These are phyloP conservation scores for Ganoderma boninense DNA, from an alignment of 1,284 basidiomycete genomes.

Conservation along the genomic window DNA sequence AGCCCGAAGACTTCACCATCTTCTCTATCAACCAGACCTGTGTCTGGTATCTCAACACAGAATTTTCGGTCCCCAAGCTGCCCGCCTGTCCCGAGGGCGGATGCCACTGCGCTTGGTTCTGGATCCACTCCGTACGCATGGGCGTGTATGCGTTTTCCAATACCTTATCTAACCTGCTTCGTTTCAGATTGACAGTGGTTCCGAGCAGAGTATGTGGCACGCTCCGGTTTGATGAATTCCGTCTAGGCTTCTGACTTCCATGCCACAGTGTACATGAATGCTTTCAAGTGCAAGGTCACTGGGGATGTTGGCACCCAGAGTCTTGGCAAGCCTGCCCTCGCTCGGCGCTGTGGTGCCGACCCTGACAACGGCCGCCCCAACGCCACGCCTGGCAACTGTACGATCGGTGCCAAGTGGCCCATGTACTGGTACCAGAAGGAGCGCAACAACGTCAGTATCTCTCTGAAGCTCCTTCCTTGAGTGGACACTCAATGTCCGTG, in stretches of 20 bases:
- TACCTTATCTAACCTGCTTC: conserved; percentile 1
- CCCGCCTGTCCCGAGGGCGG: conserved; percentile 72
- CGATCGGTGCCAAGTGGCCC: conserved; percentile 69
- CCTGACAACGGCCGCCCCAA: conserved; percentile 44
- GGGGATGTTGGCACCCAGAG: conserved; percentile 58
- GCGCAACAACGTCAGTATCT: conserved; percentile 56
- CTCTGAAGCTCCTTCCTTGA: too few relatives aligned
- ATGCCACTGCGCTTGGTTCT: conserved; percentile 78
- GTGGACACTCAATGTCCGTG: background rate
- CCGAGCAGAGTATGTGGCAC: conserved; percentile 53
- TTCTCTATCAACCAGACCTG: conserved; percentile 80
- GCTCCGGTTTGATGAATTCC: background rate
- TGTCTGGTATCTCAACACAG: conserved; percentile 72
- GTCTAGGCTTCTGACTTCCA: background rate
- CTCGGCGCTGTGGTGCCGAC: conserved; percentile 59
- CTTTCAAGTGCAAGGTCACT: conserved; percentile 76
- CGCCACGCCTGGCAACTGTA: conserved; percentile 68
- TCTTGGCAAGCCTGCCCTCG: conserved; percentile 52
- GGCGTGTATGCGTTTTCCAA: background rate
- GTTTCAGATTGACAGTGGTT: conserved; percentile 49
- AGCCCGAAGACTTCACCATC: conserved; percentile 74
- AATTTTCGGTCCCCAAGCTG: conserved; percentile 73
- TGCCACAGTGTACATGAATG: conserved; percentile 72
- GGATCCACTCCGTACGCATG: conserved; percentile 65
- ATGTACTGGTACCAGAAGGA: conserved; percentile 73